Evolutionary conservation across 2,329 filamentous ascomycete genomes (phyloP), one percentile per base, ranked within the genome.

Genomic region (Ophiostoma triangulosporum): DNA sequence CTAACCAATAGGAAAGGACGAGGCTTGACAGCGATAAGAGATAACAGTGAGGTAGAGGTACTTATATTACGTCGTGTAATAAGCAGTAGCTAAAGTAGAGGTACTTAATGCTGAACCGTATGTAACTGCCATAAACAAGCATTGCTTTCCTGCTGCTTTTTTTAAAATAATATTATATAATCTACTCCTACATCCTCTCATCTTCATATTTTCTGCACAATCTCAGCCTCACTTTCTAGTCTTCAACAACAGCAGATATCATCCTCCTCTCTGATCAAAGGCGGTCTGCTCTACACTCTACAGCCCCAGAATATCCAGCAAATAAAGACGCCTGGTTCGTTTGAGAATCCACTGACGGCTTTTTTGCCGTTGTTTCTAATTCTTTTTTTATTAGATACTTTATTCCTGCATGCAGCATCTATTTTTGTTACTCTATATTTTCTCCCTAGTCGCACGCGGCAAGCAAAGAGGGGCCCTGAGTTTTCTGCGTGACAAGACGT

Each of bases 341-440:
- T 3, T 15, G 8, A 17, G n/a, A 14, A 53, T 31, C 43, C 48
- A 53, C 24, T 11, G 26, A n/a, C n/a, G 48, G 26, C 32, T n/a
- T 4, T 14, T 53, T 24, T 43, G 36, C 17, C 36, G 24, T 38
- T 31, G 9, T 49, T 48, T 7, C 9, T 7, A 33, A 20, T 33
- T 49, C n/a, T 49, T 36, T 49, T 36, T 54, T 24, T 46, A 29
- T 15, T 20, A 9, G 9, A 9, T 49, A n/a, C n/a, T 46, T 46
- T 35, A 46, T 43, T 46, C 15, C n/a, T 32, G 26, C 51, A 53
- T 9, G 48, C 36, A 35, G 52, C 35, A 36, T 36, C 46, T 27
- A 17, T 48, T 49, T 52, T 27, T 33, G 50, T 55, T 45, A 55
- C 53, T 55, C 48, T 14, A 55, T 50, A 55, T 46, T 36, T 52